Evolutionary conservation across 192 early-diverging fungal genomes (phyloP).

Genomic region (Cetraspora pellucida): DNA sequence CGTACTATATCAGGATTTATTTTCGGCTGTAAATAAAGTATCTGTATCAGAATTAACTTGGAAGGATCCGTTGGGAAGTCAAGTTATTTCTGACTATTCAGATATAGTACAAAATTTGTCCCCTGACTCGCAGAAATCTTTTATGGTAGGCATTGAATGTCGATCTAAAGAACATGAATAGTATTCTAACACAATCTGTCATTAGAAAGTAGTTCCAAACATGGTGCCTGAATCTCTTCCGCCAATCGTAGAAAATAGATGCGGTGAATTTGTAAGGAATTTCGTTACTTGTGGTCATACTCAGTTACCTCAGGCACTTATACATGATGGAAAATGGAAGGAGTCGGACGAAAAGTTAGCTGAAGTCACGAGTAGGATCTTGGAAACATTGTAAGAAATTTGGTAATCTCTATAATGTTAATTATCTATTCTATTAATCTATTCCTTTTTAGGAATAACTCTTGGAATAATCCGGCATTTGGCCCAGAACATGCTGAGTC

Average conservation of each 20-base stretch:
- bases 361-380: not conserved
- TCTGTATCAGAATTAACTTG: not conserved
- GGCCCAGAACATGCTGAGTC: not conserved
- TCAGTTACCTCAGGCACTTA: conserved; percentile 1
- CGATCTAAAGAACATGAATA: not conserved
- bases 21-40: not conserved
- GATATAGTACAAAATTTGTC: conserved; percentile 7
- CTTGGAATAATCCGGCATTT: conserved; percentile 26
- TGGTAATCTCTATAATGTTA: too few species aligned
- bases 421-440: too few species aligned
- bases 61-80: conserved; percentile 2
- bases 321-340: conserved; percentile 2
- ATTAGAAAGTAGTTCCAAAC: not conserved
- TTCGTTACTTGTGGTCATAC: not conserved
- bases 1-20: conserved; percentile 12
- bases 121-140: not conserved
- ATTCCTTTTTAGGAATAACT: conserved; percentile 1
- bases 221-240: not conserved
- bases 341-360: not conserved
- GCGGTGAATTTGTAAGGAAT: not conserved
- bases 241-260: not conserved
- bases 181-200: conserved; percentile 11
- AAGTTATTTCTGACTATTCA: conserved; percentile 18
- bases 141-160: conserved; percentile 10
- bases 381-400: conserved; percentile 1